Conservation (phyloP, 768 basidiomycete genomes). For the Paxillus ammoniavirescens region DNA sequence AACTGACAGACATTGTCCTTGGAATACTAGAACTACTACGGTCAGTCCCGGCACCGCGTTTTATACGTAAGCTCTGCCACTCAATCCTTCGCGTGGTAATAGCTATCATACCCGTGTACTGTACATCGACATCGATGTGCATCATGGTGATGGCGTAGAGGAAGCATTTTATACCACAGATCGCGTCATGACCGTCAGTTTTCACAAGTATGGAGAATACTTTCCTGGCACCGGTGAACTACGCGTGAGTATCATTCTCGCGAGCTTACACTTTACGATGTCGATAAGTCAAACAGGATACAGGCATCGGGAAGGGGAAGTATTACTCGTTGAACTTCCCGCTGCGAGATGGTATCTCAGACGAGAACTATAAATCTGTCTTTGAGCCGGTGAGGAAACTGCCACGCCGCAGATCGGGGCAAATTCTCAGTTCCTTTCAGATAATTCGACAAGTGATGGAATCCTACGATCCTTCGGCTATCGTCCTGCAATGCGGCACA, state of each 20-base stretch:
- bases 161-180: slow-evolving; percentile 99
- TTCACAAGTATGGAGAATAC: slow-evolving; percentile 99
- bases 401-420: background rate
- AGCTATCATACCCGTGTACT: slow-evolving; percentile 93
- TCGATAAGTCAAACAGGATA: slow-evolving; percentile 54
- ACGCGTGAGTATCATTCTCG: slow-evolving; percentile 50
- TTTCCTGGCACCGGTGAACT: slow-evolving; percentile 99
- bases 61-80: background rate
- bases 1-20: slow-evolving; percentile 84
- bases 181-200: slow-evolving; percentile 96
- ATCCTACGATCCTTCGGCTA: slow-evolving; percentile 89
- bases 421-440: slow-evolving; percentile 38
- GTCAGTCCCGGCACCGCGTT: slow-evolving; percentile 35
- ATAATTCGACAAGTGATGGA: slow-evolving; percentile 94
- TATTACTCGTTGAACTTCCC: slow-evolving; percentile 95
- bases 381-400: slow-evolving; percentile 81
- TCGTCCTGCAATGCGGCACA: slow-evolving; percentile 96
- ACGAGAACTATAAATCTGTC: slow-evolving; percentile 91
- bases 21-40: slow-evolving; percentile 93
- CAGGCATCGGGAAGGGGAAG: slow-evolving; percentile 92
- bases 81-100: background rate
- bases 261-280: slow-evolving; percentile 1
- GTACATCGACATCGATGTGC: slow-evolving; percentile 98
- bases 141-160: slow-evolving; percentile 98
- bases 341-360: slow-evolving; percentile 89